phyloP scores from a whole-genome alignment of 495 filamentous ascomycete genomes.

The Hypoxylon fuscum region DNA sequence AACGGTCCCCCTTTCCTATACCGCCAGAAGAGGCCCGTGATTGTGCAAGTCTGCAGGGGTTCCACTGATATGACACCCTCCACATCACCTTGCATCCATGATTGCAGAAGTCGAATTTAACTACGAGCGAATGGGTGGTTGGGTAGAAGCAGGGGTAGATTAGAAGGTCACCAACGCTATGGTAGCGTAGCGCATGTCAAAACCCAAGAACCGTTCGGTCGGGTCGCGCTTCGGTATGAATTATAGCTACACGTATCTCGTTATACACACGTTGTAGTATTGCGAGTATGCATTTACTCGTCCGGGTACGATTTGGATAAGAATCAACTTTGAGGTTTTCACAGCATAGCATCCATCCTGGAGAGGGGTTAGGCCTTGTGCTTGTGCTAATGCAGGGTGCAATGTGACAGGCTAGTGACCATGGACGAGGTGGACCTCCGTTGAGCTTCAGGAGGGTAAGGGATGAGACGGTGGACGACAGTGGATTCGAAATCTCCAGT shows the following conservation, averaged over 20 bases:
- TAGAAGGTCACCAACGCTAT: neutral
- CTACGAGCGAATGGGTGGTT: neutral
- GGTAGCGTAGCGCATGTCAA: neutral
- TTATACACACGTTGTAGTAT: no score
- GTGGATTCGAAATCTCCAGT: no score
- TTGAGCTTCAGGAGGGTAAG: no score
- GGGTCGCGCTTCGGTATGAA: neutral
- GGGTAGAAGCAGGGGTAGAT: neutral
- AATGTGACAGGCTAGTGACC: no score
- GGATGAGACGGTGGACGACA: no score
- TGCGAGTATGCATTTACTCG: no score
- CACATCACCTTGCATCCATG: constrained; percentile 9
- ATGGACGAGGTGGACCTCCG: no score
- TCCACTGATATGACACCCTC: neutral
- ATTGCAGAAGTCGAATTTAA: neutral
- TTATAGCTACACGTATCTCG: neutral
- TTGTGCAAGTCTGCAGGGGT: neutral
- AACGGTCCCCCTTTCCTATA: neutral
- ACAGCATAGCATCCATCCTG: no score
- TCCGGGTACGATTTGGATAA: no score
- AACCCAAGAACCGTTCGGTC: neutral
- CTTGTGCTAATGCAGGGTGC: no score
- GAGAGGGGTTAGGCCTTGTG: no score
- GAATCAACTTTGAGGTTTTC: no score
- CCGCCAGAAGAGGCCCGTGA: constrained; percentile 4